A percentile compares a stretch with the other conserved stretches of the same genome.
These are phyloP conservation scores for Fusarium torreyae DNA, from an alignment of 2,329 filamentous ascomycete species.

Conservation along the genomic window DNA sequence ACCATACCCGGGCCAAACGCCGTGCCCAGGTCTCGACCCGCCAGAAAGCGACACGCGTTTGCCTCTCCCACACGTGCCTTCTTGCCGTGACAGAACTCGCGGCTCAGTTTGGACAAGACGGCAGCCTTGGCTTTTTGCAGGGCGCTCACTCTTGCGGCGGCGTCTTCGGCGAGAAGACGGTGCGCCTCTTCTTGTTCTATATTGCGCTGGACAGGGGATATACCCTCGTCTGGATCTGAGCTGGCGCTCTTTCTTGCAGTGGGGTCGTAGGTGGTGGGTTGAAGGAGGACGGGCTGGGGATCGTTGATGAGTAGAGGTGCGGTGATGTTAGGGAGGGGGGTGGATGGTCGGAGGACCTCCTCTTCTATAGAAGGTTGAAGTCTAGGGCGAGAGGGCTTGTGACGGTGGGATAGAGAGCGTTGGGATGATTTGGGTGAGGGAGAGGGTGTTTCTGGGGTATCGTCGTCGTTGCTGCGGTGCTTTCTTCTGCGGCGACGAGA, in stretches of 20 bases:
- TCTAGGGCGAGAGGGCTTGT: constrained; percentile 47
- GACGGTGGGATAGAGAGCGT: constrained; percentile 45
- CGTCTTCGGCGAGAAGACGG: constrained; percentile 70
- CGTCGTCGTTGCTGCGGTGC: constrained; percentile 52
- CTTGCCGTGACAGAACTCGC: constrained; percentile 61
- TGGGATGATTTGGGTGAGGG: constrained; percentile 41
- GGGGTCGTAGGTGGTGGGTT: constrained; percentile 71
- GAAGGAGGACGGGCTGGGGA: constrained; percentile 68
- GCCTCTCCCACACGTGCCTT: constrained; percentile 54
- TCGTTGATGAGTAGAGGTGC: constrained; percentile 66
- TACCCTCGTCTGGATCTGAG: constrained; percentile 58
- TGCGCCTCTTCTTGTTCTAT: constrained; percentile 70
- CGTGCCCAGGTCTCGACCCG: constrained; percentile 51
- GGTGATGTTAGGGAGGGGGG: constrained; percentile 59
- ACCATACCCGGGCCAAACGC: constrained; percentile 55
- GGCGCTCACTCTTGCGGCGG: constrained; percentile 67
- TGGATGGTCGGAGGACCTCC: constrained; percentile 45
- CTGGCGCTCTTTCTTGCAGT: constrained; percentile 32
- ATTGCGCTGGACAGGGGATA: constrained; percentile 72
- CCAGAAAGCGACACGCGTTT: constrained; percentile 54
- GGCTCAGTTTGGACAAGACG: constrained; percentile 71
- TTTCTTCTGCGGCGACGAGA: constrained; percentile 57
- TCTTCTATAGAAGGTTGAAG: constrained; percentile 48
- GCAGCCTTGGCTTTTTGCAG: constrained; percentile 73
- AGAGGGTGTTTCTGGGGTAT: constrained; percentile 32